Evolutionary conservation across 2,329 filamentous ascomycete species (phyloP).

Genomic region (Aspergillus ochraceus): DNA sequence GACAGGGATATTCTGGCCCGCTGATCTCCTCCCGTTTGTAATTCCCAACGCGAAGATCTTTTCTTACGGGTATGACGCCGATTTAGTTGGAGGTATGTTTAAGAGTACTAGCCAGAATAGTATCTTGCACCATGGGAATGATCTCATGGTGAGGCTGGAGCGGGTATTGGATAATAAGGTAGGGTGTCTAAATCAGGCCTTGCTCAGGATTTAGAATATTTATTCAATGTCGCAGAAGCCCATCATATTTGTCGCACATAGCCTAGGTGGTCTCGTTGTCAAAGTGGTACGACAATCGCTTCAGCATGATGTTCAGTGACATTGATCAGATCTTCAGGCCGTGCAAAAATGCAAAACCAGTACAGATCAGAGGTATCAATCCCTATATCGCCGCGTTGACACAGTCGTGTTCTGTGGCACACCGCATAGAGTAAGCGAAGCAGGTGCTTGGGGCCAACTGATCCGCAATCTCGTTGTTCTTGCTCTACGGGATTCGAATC

Average conservation of each 20-base stretch:
- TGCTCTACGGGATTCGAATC: not conserved
- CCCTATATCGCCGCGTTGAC: not conserved
- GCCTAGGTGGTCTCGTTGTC: not conserved
- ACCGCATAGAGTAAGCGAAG: not conserved
- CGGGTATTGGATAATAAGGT: not conserved
- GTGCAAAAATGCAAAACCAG: not conserved
- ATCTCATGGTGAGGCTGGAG: not conserved
- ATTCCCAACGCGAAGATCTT: not conserved
- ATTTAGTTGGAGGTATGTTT: not conserved
- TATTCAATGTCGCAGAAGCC: not conserved
- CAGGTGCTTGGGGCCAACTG: not conserved
- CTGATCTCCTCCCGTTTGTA: not conserved
- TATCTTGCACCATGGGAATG: not conserved
- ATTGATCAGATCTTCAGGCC: not conserved
- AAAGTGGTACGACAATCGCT: not conserved
- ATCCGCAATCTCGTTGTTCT: not conserved
- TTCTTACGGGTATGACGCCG: not conserved
- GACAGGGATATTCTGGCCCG: not conserved
- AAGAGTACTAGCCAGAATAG: not conserved
- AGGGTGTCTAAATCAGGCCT: not conserved
- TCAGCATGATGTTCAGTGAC: not conserved
- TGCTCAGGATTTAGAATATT: no score
- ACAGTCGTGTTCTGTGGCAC: not conserved
- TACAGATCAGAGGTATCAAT: not conserved
- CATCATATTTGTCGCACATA: not conserved